Base-by-base conservation (phyloP, 1,139 yeast species). In the Candida sanyaensis region DNA sequence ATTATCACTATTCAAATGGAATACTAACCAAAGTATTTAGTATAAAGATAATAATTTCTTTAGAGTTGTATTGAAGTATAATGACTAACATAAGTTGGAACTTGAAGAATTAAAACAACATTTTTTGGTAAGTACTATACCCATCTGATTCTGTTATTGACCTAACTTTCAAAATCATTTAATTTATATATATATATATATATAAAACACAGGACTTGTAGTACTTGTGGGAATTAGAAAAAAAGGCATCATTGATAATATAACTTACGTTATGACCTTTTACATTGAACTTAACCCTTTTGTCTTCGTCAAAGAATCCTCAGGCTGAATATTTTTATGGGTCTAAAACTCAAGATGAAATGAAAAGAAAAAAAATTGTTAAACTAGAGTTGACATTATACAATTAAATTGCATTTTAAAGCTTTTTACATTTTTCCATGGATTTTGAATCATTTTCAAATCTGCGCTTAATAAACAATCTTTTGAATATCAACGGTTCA, bases 221-320 rank as follows among this genome's bases (percentile, higher is more conserved):
- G 71, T 64, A 63, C 87, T 83, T 23, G 60, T 61, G 33, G 71
- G 73, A 40, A 80, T 62, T 3, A 87, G 87, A 17, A 75, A 55
- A n/a, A 1, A 82, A 85, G 0, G 85, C 81, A 50, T 81, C 86
- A 58, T 83, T 83, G 26, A 81, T 61, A 8, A 81, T 57, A 34
- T 71, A 64, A 49, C 87, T 66, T 9, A 82, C 77, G 53, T 65
- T 17, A 17, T 17, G 2, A 17, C 21, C 3, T 17, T 17, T 50
- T 24, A 65, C 60, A 30, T 32, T 31, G 33, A 54, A 61, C 38
- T 65, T 54, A 38, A 59, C 59, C 37, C 54, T 49, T 11, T 56
- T 51, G 24, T 55, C 55, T 41, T 56, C 61, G 10, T 49, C 51
- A 42, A 57, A 57, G 44, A 70, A 69, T 5, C 75, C 77, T 47